These are phyloP conservation scores for Zasmidium angulare DNA, from an alignment of 2,329 filamentous ascomycete genomes.

Conservation along the genomic window DNA sequence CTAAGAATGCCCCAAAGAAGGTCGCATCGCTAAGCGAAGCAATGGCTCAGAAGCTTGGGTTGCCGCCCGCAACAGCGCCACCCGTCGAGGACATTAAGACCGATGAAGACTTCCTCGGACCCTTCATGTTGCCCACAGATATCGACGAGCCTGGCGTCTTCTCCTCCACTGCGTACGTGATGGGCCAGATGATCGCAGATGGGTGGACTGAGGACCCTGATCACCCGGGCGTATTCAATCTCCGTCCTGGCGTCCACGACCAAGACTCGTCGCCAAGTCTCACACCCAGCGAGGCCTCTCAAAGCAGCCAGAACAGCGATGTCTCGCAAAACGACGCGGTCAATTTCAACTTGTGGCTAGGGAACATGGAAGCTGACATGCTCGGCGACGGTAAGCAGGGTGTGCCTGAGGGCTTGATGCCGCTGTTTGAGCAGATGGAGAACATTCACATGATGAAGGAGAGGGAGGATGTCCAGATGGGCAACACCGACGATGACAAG, in stretches of 20 bases:
- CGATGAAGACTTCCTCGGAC: constrained; percentile 1
- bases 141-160: constrained; percentile 1
- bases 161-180: background rate
- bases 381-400: constrained; percentile 18
- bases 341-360: constrained; percentile 19
- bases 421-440: constrained; percentile 23
- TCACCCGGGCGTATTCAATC: constrained; percentile 4
- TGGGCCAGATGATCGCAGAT: background rate
- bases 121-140: constrained; percentile 3
- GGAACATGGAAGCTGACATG: constrained; percentile 18
- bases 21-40: constrained; percentile 31
- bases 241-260: constrained; percentile 21
- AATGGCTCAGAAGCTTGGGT: constrained; percentile 30
- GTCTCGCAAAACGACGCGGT: constrained; percentile 36
- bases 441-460: constrained; percentile 24
- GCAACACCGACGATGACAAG: constrained; percentile 6
- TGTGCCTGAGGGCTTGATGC: constrained; percentile 19
- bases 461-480: constrained; percentile 16
- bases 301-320: constrained; percentile 42
- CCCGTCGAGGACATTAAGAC: background rate
- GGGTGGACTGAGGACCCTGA: constrained; percentile 6
- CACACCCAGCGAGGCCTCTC: constrained; percentile 31
- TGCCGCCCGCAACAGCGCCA: constrained; percentile 6
- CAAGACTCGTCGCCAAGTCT: constrained; percentile 28
- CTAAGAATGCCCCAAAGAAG: constrained; percentile 16